These are phyloP conservation scores for Astragalus membranaceus DNA, from an alignment of 306 rosid genomes.

Conservation along the genomic window DNA sequence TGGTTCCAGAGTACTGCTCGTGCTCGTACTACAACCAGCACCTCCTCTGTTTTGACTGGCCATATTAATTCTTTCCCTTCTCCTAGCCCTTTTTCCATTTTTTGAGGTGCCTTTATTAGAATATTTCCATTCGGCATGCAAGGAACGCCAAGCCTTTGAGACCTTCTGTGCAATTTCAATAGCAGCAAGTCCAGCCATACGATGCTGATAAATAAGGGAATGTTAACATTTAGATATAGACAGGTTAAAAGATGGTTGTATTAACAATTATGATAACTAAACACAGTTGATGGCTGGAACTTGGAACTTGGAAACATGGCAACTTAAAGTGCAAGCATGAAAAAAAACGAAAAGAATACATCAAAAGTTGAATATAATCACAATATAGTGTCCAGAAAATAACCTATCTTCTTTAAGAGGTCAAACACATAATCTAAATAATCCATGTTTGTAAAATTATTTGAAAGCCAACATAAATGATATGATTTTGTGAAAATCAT, in stretches of 20 bases:
- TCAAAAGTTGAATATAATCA: neutral
- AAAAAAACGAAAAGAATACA: neutral
- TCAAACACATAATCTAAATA: neutral
- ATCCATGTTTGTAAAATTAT: neutral
- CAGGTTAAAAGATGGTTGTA: neutral
- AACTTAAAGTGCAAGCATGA: neutral
- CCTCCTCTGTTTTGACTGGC: conserved; percentile 93
- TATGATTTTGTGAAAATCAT: neutral
- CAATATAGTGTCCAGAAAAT: neutral
- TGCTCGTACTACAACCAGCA: conserved; percentile 84
- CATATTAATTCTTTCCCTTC: conserved; percentile 66
- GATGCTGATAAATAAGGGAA: conserved; percentile 59
- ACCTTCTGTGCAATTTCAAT: conserved; percentile 91
- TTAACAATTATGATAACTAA: neutral
- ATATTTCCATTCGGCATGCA: conserved; percentile 64
- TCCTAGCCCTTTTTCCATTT: conserved; percentile 60
- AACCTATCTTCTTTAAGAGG: neutral
- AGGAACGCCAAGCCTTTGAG: conserved; percentile 82
- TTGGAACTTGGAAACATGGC: neutral
- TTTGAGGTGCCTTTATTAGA: conserved; percentile 59
- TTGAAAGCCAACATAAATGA: neutral
- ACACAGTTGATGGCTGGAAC: neutral
- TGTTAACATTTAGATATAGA: conserved; percentile 3
- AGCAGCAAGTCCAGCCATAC: conserved; percentile 92
- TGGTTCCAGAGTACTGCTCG: conserved; percentile 53